Conservation (phyloP, 2,329 filamentous ascomycete genomes). For the Fusarium sp. region DNA sequence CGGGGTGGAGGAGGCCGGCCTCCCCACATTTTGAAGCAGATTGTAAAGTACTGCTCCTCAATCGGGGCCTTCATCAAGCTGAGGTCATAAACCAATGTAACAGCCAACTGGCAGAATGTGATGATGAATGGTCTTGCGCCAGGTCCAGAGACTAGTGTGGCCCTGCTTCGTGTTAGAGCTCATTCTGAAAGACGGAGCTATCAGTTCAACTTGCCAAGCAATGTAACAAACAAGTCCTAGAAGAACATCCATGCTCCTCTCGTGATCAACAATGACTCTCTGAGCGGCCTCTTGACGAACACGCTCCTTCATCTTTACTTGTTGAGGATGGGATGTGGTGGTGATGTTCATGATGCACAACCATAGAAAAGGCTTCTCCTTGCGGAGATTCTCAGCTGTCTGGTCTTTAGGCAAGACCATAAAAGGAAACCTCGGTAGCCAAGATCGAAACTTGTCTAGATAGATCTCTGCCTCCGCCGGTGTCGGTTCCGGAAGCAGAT, state of each 20-base stretch:
- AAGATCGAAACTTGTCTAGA: conserved; percentile 56
- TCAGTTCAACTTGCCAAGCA: conserved; percentile 54
- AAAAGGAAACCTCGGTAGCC: conserved; percentile 59
- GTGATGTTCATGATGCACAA: conserved; percentile 61
- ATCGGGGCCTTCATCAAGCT: conserved; percentile 55
- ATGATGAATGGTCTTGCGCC: conserved; percentile 58
- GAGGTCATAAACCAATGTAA: conserved; percentile 59
- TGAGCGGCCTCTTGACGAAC: conserved; percentile 59
- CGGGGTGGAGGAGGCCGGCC: conserved; percentile 43
- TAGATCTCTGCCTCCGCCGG: conserved; percentile 53
- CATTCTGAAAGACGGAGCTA: too few species aligned
- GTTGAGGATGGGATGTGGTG: conserved; percentile 55
- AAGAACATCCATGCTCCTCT: conserved; percentile 64
- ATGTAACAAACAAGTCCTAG: conserved; percentile 61
- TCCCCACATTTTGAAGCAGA: conserved; percentile 53
- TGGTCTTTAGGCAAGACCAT: conserved; percentile 54
- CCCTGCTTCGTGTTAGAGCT: conserved; percentile 45
- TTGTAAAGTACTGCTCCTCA: conserved; percentile 51
- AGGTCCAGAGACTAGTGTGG: conserved; percentile 52
- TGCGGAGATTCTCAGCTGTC: conserved; percentile 54
- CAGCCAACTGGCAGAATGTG: conserved; percentile 57
- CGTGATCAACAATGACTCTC: conserved; percentile 60
- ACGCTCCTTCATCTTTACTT: conserved; percentile 53
- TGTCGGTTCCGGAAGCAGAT: conserved; percentile 46
- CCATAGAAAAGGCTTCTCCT: conserved; percentile 62